Conservation (phyloP, 2,329 filamentous ascomycete genomes). For the Polytolypa hystricis region DNA sequence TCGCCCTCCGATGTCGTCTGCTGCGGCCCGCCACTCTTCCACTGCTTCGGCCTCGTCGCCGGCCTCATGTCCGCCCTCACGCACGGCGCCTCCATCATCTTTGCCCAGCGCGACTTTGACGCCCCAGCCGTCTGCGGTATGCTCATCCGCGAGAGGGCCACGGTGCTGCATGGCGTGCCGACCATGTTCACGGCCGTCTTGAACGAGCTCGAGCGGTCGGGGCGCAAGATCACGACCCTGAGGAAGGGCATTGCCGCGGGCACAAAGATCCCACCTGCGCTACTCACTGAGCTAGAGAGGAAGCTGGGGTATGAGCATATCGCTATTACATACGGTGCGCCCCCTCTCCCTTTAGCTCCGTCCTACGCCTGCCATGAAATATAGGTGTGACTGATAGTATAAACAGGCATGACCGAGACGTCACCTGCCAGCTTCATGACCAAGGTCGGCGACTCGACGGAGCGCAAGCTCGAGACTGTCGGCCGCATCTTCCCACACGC, state of each 20-base stretch:
- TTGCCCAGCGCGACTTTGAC: slow-evolving; percentile 80
- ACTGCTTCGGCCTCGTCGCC: slow-evolving; percentile 80
- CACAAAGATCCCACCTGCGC: slow-evolving; percentile 63
- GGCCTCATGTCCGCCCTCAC: slow-evolving; percentile 96
- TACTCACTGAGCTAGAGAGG: slow-evolving; percentile 57
- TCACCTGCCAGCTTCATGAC: slow-evolving; percentile 65
- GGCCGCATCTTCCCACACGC: slow-evolving; percentile 80
- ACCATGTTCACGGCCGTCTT: slow-evolving; percentile 93
- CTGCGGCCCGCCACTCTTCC: slow-evolving; percentile 49
- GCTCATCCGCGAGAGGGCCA: slow-evolving; percentile 52
- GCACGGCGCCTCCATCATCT: slow-evolving; percentile 66
- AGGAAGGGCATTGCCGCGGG: slow-evolving; percentile 89
- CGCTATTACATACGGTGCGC: too few species aligned
- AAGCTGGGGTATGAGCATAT: too few species aligned
- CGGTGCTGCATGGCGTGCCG: slow-evolving; percentile 73
- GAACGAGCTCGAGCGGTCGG: slow-evolving; percentile 56
- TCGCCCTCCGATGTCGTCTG: slow-evolving; percentile 57
- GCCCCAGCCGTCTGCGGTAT: slow-evolving; percentile 57
- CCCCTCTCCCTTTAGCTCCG: too few species aligned
- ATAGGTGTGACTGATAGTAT: slow-evolving; percentile 74
- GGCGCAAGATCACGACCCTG: slow-evolving; percentile 50
- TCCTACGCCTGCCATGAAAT: too few species aligned
- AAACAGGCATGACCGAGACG: slow-evolving; percentile 95
- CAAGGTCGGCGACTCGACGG: slow-evolving; percentile 59
- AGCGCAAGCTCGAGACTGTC: slow-evolving; percentile 62